Evolutionary conservation across 2,329 filamentous ascomycete species (phyloP).

Genomic region (Didymella arachidicola): DNA sequence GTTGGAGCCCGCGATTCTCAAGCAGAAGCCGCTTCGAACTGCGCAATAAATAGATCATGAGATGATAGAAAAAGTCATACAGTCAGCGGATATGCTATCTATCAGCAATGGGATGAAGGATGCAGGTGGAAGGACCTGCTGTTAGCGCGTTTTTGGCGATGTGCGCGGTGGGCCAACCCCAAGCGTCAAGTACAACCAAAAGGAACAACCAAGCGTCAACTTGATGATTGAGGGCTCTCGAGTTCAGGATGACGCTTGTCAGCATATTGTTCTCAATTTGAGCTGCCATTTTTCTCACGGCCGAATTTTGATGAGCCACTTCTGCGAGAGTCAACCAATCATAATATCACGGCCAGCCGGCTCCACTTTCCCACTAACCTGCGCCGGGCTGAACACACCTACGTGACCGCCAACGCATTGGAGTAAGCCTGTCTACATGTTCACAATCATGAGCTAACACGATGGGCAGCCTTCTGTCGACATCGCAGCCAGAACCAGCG

Average conservation of each 20-base stretch:
- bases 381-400: background rate
- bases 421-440: background rate
- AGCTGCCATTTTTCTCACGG: background rate
- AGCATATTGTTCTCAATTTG: too few relatives aligned
- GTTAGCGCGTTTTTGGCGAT: too few relatives aligned
- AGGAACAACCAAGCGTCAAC: too few relatives aligned
- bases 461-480: conserved; percentile 30
- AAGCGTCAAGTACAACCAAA: too few relatives aligned
- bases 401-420: background rate
- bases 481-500: conserved; percentile 11
- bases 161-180: too few relatives aligned
- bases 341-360: background rate
- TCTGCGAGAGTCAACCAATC: background rate
- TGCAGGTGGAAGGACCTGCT: background rate
- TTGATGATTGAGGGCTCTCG: too few relatives aligned
- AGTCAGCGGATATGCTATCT: background rate
- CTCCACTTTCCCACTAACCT: background rate
- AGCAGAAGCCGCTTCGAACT: background rate
- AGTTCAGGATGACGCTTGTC: too few relatives aligned
- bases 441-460: background rate
- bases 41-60: background rate
- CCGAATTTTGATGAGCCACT: background rate
- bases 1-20: background rate
- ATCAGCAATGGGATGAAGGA: background rate
- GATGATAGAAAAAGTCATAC: background rate